Evolutionary conservation across 257 asterid species (phyloP).

Genomic region (Jacaranda mimosifolia): DNA sequence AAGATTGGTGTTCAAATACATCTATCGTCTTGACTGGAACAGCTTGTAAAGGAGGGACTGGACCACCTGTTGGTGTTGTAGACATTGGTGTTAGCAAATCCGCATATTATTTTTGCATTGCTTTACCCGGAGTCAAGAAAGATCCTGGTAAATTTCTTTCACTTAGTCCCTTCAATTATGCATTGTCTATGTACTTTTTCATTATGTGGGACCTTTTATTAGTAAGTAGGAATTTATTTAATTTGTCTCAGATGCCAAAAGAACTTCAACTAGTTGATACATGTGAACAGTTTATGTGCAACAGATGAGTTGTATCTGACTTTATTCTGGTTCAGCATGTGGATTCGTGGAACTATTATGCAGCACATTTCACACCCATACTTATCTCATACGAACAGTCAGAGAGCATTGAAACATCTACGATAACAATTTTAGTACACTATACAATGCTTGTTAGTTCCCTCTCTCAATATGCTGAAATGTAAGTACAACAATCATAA

Average conservation of each 20-base stretch:
- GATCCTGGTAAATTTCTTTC: constrained; percentile 68
- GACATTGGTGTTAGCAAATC: constrained; percentile 73
- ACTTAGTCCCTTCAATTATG: background rate
- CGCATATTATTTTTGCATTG: constrained; percentile 79
- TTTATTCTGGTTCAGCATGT: too few relatives aligned
- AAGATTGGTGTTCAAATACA: constrained; percentile 48
- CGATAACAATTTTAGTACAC: too few relatives aligned
- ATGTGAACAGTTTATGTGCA: too few relatives aligned
- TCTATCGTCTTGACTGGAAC: constrained; percentile 68
- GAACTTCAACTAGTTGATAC: too few relatives aligned
- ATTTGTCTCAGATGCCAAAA: background rate
- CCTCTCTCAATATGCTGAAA: too few relatives aligned
- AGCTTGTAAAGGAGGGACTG: constrained; percentile 58
- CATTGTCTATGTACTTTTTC: background rate
- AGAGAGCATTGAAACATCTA: too few relatives aligned
- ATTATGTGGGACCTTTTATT: background rate
- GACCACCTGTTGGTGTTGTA: constrained; percentile 78
- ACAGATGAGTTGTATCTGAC: too few relatives aligned
- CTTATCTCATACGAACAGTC: too few relatives aligned
- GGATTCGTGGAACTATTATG: too few relatives aligned
- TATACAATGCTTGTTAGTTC: too few relatives aligned
- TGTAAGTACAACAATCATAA: too few relatives aligned
- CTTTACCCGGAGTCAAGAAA: constrained; percentile 92
- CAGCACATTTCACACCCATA: too few relatives aligned
- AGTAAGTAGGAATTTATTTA: background rate